Evolutionary conservation across 257 asterid genomes (phyloP), one percentile per base, ranked within the genome.

Genomic region (Solanum lycopersicoides): DNA sequence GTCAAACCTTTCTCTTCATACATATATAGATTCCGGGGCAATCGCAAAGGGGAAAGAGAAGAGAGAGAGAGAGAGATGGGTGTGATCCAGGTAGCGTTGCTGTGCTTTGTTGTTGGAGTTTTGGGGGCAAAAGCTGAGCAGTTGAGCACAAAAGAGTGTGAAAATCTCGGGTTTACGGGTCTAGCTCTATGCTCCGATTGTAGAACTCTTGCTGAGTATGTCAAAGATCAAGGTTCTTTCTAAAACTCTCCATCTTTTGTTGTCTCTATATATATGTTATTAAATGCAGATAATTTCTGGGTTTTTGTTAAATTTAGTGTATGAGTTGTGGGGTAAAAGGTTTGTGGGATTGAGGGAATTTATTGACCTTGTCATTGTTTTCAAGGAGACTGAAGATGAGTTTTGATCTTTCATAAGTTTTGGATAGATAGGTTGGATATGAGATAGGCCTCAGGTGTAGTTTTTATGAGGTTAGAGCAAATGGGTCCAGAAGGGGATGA

Each of bases 101-200:
- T 79, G 68, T 80, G 85, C 69, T 79, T 79, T 16, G n/a, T 79
- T 80, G 68, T 80, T 50, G 85, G 85, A 16, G 20, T 47, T 47
- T 47, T 45, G 3, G 85, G 69, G 93, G 89, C 79, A 75, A 93
- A 93, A 32, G 93, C 92, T 72, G 92, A 90, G 75, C 91, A 92
- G 50, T 89, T 95, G 21, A 94, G 94, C 92, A 89, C 95, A 37
- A 95, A 92, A 89, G 96, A 94, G 88, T 95, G 99, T 87, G 98
- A 94, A 89, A 87, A 87, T 80, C 87, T 95, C 56, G 99, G 99
- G 25, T 96, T 96, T 89, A 92, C 96, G 34, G 99, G 98, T 34
- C 96, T 94, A 35, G 99, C 98, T 87, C 95, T 95, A 83, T 95
- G 98, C 91, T 95, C 99, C 80, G 98, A 95, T 86, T 95, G 99